phyloP scores from a whole-genome alignment of 805 yeast species.

The Kodamaea jinghongensis region DNA sequence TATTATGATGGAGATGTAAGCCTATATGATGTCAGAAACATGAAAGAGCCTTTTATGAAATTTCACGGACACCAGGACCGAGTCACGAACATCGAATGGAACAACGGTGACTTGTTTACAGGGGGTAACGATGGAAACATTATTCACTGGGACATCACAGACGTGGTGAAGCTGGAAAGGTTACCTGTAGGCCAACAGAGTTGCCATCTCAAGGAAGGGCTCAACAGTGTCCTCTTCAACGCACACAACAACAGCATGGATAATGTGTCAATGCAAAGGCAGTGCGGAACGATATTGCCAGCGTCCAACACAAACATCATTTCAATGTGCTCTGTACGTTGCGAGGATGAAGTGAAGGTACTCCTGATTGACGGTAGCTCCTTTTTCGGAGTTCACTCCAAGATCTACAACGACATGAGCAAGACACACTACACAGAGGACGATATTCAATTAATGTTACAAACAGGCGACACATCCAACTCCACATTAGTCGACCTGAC shows the following conservation, averaged over 20 bases:
- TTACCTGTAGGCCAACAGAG: constrained; percentile 11
- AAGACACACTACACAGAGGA: constrained; percentile 30
- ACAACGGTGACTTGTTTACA: constrained; percentile 49
- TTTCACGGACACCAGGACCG: constrained; percentile 54
- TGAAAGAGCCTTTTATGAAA: constrained; percentile 47
- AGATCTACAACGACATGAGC: constrained; percentile 29
- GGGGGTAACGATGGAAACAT: constrained; percentile 66
- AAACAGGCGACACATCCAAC: constrained; percentile 12
- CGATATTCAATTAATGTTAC: constrained; percentile 23
- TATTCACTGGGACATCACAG: constrained; percentile 61
- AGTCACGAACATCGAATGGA: constrained; percentile 63
- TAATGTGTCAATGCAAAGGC: constrained; percentile 37
- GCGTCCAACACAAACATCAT: constrained; percentile 53
- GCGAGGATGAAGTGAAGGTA: constrained; percentile 33
- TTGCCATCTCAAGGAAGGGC: constrained; percentile 48
- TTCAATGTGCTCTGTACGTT: constrained; percentile 38
- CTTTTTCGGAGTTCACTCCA: constrained; percentile 55
- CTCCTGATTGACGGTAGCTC: constrained; percentile 54
- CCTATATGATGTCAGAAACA: constrained; percentile 74
- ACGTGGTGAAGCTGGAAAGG: constrained; percentile 15
- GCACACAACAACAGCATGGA: constrained; percentile 31
- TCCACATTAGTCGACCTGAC: constrained; percentile 17
- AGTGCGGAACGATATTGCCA: constrained; percentile 63
- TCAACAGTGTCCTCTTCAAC: constrained; percentile 39
- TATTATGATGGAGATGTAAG: constrained; percentile 55